phyloP scores from a whole-genome alignment of 2,329 filamentous ascomycete species.

The Aspergillus ruber region DNA sequence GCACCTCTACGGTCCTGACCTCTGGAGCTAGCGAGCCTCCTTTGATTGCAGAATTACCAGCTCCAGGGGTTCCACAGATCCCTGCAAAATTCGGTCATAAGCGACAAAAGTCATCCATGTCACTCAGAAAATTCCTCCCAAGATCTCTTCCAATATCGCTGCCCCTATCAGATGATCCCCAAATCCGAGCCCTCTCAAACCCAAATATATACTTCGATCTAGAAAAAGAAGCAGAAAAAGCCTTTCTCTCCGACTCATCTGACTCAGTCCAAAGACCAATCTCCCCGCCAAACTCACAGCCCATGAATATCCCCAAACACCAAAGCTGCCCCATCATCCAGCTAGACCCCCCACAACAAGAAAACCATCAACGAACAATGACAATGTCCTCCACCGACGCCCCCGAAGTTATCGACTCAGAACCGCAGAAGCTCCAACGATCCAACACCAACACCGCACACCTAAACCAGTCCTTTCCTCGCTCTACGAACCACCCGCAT shows the following conservation, averaged over 20 bases:
- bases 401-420: constrained; percentile 25
- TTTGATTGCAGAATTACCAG: constrained; percentile 16
- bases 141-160: constrained; percentile 22
- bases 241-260: background rate
- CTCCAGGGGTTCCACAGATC: constrained; percentile 16
- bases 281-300: background rate
- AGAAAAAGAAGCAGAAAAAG: constrained; percentile 20
- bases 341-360: background rate
- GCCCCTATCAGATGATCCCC: constrained; percentile 30
- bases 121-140: constrained; percentile 27
- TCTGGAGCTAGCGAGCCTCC: constrained; percentile 15
- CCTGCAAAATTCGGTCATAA: constrained; percentile 17
- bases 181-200: constrained; percentile 30
- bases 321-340: background rate
- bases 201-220: constrained; percentile 19
- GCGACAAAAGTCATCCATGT: constrained; percentile 28
- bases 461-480: constrained; percentile 11
- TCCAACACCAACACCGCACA: constrained; percentile 15
- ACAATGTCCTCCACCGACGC: constrained; percentile 31
- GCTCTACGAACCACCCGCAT: constrained; percentile 18
- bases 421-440: constrained; percentile 19
- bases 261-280: background rate
- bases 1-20: constrained; percentile 24
- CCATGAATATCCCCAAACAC: background rate
- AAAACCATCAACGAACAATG: constrained; percentile 14